Percentiles rank a stretch among this genome's conserved stretches.
Evolutionary conservation across 2,329 filamentous ascomycete genomes (phyloP).

Genomic region (Xylaria polymorpha): DNA sequence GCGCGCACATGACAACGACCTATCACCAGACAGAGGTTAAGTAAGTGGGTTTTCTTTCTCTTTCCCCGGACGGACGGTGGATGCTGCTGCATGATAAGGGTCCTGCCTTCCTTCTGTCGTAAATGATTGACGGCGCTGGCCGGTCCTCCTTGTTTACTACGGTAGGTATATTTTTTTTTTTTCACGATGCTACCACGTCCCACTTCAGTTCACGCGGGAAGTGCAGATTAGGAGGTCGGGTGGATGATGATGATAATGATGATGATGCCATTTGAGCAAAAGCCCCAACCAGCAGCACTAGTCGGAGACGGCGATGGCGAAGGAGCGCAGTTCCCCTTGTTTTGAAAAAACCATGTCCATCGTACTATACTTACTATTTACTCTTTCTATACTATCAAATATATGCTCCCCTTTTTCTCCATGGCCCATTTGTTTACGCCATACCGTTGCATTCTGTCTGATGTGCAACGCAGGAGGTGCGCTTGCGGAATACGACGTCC

Average conservation of each 20-base stretch:
- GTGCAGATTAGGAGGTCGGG: constrained; percentile 7
- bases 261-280: not conserved
- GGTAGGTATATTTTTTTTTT: no score
- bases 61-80: constrained; percentile 34
- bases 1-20: constrained; percentile 24
- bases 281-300: constrained; percentile 18
- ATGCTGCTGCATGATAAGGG: constrained; percentile 32
- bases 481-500: constrained; percentile 37
- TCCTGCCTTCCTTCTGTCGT: constrained; percentile 14
- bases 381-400: constrained; percentile 4
- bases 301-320: constrained; percentile 35
- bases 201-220: constrained; percentile 21
- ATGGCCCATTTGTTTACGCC: constrained; percentile 24
- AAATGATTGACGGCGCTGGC: constrained; percentile 19
- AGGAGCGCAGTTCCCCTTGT: constrained; percentile 26
- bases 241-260: constrained; percentile 25
- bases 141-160: constrained; percentile 22
- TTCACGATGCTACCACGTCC: constrained; percentile 32
- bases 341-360: constrained; percentile 1
- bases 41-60: constrained; percentile 11
- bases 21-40: constrained; percentile 5
- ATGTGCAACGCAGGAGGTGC: constrained; percentile 34
- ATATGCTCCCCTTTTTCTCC: not conserved
- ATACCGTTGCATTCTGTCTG: constrained; percentile 33
- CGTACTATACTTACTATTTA: constrained; percentile 13